These are phyloP conservation scores for Eragrostis tef DNA, from an alignment of 202 grass and related monocot species.

Conservation along the genomic window DNA sequence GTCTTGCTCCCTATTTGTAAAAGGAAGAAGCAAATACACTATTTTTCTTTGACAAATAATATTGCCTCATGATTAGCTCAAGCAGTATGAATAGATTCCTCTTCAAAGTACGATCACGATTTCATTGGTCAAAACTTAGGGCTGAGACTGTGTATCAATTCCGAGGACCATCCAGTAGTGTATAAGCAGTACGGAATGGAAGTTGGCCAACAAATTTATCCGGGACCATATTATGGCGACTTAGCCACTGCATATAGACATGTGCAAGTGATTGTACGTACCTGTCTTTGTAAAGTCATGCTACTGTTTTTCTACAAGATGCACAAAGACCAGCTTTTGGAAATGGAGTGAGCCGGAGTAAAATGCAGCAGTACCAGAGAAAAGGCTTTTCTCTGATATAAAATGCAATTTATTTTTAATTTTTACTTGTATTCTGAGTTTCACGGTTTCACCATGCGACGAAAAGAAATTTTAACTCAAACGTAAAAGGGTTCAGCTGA, in stretches of 20 bases:
- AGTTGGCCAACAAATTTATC: background rate
- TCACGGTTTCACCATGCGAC: background rate
- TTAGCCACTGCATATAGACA: background rate
- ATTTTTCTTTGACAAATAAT: background rate
- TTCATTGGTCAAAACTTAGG: background rate
- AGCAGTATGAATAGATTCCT: background rate
- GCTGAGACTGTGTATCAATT: background rate
- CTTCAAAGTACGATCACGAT: background rate
- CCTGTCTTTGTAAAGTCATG: background rate
- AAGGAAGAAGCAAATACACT: background rate
- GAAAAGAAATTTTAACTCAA: no score
- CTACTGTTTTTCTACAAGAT: background rate
- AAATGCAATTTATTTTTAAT: background rate
- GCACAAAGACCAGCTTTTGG: no score
- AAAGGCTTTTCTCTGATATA: background rate
- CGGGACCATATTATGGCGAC: background rate
- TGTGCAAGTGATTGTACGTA: background rate
- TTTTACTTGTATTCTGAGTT: background rate
- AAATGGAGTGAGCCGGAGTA: background rate
- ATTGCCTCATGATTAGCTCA: background rate
- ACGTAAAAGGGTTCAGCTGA: no score
- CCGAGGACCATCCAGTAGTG: background rate
- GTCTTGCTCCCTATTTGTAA: no score
- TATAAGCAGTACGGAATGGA: background rate
- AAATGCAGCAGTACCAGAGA: background rate